phyloP scores from a whole-genome alignment of 108 stramenopile species.

The Cyclostephanos invisitatus region DNA sequence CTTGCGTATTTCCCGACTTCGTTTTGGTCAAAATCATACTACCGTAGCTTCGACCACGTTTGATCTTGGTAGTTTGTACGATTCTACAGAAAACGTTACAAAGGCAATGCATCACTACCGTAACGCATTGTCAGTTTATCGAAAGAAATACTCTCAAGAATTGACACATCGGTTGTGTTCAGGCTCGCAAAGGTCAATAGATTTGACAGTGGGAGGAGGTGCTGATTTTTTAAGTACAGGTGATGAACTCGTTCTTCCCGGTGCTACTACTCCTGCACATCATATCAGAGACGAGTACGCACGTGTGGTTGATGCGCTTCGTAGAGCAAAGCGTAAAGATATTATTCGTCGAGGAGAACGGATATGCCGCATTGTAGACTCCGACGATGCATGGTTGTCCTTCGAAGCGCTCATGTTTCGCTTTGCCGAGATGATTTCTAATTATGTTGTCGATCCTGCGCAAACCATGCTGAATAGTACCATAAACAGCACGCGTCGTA shows the following conservation, averaged over 20 bases:
- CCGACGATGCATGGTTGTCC: constrained; percentile 32
- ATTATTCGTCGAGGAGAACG: constrained; percentile 21
- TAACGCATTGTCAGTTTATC: constrained; percentile 35
- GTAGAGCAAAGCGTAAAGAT: constrained; percentile 27
- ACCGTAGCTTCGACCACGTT: constrained; percentile 36
- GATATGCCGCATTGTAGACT: constrained; percentile 6
- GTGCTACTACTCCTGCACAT: constrained; percentile 9
- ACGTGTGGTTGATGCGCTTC: constrained; percentile 30
- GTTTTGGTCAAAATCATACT: constrained; percentile 37
- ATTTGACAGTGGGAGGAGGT: constrained; percentile 5
- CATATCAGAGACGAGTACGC: constrained; percentile 31
- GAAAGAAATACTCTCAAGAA: constrained; percentile 26
- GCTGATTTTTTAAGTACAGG: constrained; percentile 33
- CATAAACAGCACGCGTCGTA: constrained; percentile 11
- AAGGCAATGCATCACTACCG: constrained; percentile 37
- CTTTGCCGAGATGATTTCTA: constrained; percentile 37
- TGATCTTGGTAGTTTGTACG: constrained; percentile 36
- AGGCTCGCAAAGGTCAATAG: constrained; percentile 5
- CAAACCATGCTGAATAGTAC: constrained; percentile 28
- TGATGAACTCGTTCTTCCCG: constrained; percentile 20
- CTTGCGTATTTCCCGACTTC: constrained; percentile 30
- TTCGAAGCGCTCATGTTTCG: constrained; percentile 40
- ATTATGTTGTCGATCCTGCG: constrained; percentile 37
- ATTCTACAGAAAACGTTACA: constrained; percentile 28
- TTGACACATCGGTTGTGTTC: constrained; percentile 27